Evolutionary conservation across 768 basidiomycete species (phyloP).

Genomic region (Russula sp.): DNA sequence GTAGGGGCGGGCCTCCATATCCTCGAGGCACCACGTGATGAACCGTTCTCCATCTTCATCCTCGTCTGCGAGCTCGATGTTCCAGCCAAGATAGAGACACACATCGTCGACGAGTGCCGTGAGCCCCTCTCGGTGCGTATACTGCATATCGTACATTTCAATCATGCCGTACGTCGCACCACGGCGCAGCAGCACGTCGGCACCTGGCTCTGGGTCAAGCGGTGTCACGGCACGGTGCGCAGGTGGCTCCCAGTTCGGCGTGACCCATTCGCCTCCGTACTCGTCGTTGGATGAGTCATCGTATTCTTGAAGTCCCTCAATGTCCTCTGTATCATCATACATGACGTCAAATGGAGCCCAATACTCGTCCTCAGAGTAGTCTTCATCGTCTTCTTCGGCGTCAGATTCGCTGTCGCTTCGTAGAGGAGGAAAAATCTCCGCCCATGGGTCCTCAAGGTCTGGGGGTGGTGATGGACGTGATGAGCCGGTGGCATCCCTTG

Average conservation of each 20-base stretch:
- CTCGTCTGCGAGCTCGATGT: slow-evolving; percentile 41
- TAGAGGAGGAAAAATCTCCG: slow-evolving; percentile 51
- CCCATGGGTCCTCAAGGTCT: slow-evolving; percentile 56
- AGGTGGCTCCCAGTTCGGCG: slow-evolving; percentile 56
- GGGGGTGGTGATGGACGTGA: slow-evolving; percentile 28
- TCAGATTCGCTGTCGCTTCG: slow-evolving; percentile 26
- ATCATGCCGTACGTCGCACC: slow-evolving; percentile 57
- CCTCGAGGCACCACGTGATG: slow-evolving; percentile 35
- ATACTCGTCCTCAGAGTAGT: slow-evolving; percentile 25
- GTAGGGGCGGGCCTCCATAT: slow-evolving; percentile 39
- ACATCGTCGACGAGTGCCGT: slow-evolving; percentile 35
- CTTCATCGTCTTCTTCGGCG: slow-evolving; percentile 29
- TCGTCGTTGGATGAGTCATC: slow-evolving; percentile 32
- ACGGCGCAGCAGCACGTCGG: slow-evolving; percentile 43
- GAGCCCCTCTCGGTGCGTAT: slow-evolving; percentile 49
- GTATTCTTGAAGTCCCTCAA: slow-evolving; percentile 25
- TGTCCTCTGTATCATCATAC: slow-evolving; percentile 24
- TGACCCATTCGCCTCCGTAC: slow-evolving; percentile 36
- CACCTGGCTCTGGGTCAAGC: slow-evolving; percentile 30
- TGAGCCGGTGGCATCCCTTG: slow-evolving; percentile 20
- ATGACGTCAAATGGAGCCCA: slow-evolving; percentile 24
- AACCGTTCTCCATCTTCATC: slow-evolving; percentile 36
- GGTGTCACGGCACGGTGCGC: slow-evolving; percentile 31
- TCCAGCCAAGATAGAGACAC: slow-evolving; percentile 62
- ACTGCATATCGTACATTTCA: slow-evolving; percentile 45